Base-by-base conservation (phyloP, 1,284 basidiomycete genomes). In the Ustilago trichophora region DNA sequence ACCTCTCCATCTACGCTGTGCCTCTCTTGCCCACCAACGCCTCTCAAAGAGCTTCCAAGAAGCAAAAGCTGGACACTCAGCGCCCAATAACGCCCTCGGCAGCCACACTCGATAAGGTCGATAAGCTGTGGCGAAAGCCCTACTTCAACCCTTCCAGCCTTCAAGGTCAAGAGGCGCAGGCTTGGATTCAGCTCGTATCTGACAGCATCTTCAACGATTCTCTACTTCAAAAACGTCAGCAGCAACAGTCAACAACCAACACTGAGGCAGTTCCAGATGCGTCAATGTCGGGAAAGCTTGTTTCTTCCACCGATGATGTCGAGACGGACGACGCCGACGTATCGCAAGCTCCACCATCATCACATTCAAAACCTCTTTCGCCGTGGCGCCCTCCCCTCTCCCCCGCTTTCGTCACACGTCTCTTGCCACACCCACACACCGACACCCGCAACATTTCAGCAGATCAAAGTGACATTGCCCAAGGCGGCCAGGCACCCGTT, bases 1-100 rank as follows among this genome's bases (percentile, higher is more conserved):
- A 87, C 64, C 80, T 92, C 49, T 84, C 86, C 1, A 85, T 91
- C 11, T 90, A 88, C 71, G 85, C 86, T 1, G 83, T 91, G 37
- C 86, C 88, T 1, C 70, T 89, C 8, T 71, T 83, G n/a, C 85
- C 85, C 16, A 44, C 36, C 19, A 40, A 16, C 18, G 41, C 45
- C 7, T 4, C 29, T 3, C 38, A 42, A 18, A 41, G 37, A 38
- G 43, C 41, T 16, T 32, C 40, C 27, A 69, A 69, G 27, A 69
- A 44, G 52, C 54, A 48, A 24, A 69, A 49, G 33, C 36, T 59
- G 21, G 55, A 58, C 36, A 19, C 3, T 21, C 4, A 13, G 4
- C 13, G 16, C 21, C 7, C 38, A 6, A 2, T 36, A 18, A 29
- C 29, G 12, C 34, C 46, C 16, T 35, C 49, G 7, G 42, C 51